Conservation (phyloP, 768 basidiomycete species). For the Tephrocybe sp. region DNA sequence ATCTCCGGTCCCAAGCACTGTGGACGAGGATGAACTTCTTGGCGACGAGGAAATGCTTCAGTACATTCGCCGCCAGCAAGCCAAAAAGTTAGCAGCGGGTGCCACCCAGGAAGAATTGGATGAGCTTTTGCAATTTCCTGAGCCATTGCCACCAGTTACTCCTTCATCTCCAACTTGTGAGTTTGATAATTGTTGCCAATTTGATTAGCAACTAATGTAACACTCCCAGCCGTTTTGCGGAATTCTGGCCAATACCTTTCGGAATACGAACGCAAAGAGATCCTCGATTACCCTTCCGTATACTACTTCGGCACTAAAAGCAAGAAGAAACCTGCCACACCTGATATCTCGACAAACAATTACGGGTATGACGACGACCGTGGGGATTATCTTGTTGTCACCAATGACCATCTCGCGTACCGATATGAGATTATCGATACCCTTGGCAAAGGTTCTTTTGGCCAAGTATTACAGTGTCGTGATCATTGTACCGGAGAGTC, state of each 20-base stretch:
- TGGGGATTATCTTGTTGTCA: slow-evolving; percentile 91
- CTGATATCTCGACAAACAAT: slow-evolving; percentile 77
- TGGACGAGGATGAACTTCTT: slow-evolving; percentile 82
- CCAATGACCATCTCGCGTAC: slow-evolving; percentile 91
- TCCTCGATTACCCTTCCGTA: slow-evolving; percentile 80
- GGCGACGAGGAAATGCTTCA: slow-evolving; percentile 98
- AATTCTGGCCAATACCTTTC: slow-evolving; percentile 72
- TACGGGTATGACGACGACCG: slow-evolving; percentile 97
- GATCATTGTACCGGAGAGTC: slow-evolving; percentile 94
- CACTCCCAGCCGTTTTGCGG: slow-evolving; percentile 56
- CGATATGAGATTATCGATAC: slow-evolving; percentile 94
- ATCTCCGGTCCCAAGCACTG: slow-evolving; percentile 72
- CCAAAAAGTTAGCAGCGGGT: slow-evolving; percentile 81
- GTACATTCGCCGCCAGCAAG: slow-evolving; percentile 87
- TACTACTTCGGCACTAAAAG: slow-evolving; percentile 80
- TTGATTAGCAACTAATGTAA: slow-evolving; percentile 8
- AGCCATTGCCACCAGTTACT: slow-evolving; percentile 71
- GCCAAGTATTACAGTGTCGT: slow-evolving; percentile 93
- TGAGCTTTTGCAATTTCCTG: slow-evolving; percentile 87
- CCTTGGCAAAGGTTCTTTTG: slow-evolving; percentile 97
- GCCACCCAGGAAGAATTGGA: slow-evolving; percentile 87
- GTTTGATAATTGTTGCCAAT: slow-evolving; percentile 22
- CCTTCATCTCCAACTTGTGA: slow-evolving; percentile 70
- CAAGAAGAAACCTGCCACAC: slow-evolving; percentile 79
- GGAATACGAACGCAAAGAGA: slow-evolving; percentile 87